Evolutionary conservation across 192 early-diverging fungal species (phyloP), one percentile per base, ranked within the genome.

Genomic region (Rhizophagus sp.): DNA sequence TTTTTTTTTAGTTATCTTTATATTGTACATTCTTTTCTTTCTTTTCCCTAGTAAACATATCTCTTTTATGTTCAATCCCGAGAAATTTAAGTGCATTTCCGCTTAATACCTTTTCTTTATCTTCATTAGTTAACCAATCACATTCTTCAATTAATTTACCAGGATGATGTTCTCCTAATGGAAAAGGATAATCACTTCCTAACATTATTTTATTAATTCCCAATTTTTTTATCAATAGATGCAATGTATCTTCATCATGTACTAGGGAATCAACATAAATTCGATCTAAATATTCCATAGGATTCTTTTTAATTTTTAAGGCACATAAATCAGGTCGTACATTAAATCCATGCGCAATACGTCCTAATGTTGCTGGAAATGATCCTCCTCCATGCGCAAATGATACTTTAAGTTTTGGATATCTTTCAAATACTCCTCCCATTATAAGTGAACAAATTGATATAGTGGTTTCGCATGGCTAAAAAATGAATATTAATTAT

Each of bases 311-410:
- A 74, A 84, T 90, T 39, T 76, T 81, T 11, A 86, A 88, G 19
- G 91, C 91, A 62, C 85, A 87, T 68, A 92, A 78, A 76, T 92
- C 91, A n/a, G 91, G 91, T 24, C 91, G 85, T 39, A 88, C 88
- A 25, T 90, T 83, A 81, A 87, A 91, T 19, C 91, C 91, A 64
- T 92, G 91, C 41, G 88, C 88, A 71, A 92, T 92, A n/a, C 91
- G 82, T 62, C 91, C 91, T 15, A 92, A 75, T 0, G 91, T 92
- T 34, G 80, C 91, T 25, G 89, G 91, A 81, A 91, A 92, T 6
- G 90, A 88, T 25, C 91, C 91, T 33, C 91, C 91, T 30, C 91
- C 91, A 79, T 92, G 91, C 1, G 91, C 91, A 82, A 92, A 88
- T 17, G 88, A 88, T 24, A 92, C 81, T 69, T 89, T 88, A 25